Base-by-base conservation (phyloP, 1,284 basidiomycete genomes). In the Farysia itapuensis region DNA sequence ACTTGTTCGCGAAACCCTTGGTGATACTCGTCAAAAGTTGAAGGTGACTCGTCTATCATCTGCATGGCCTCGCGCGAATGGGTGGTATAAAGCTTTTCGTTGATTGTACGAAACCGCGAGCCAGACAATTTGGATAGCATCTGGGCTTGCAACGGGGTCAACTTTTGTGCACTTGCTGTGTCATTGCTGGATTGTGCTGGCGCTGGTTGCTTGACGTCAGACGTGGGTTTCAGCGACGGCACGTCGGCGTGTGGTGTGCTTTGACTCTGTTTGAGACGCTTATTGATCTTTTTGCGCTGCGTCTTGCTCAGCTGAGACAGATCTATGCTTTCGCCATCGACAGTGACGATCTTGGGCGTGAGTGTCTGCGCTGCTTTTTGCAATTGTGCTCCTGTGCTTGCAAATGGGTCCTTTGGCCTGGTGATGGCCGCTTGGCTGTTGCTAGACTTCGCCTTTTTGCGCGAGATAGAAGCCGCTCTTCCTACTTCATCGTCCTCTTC, bases 51-150 rank as follows among this genome's bases (percentile, higher is more conserved):
- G 28, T 68, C 63, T 39, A 75, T 68, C 41, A 72, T 41, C 15
- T 42, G 25, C 5, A 70, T 52, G 3, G 75, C 73, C 16, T 67
- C 54, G 16, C 35, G 18, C 5, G 66, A 67, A 5, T 50, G 37
- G 5, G 57, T 54, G 29, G 75, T 77, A 49, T 77, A 77, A 8
- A 77, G 63, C 33, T 59, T 64, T 40, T 77, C 72, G 52, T 77
- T 77, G 52, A 77, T 65, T n/a, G 70, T 60, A 15, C 75, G 68
- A 32, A 77, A 77, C n/a, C 71, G 66, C 2, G 74, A 65, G 19
- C 75, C 75, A 7, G 64, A 63, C 12, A 77, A 60, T 23, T 66
- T 61, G 25, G 58, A 53, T 20, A 63, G 50, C 60, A 74, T 72
- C 28, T 66, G 57, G 5, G 64, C 56, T 38, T 72, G 69, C 3